These are phyloP conservation scores for Graphilbum sp. DNA, from an alignment of 2,329 filamentous ascomycete species.

Conservation along the genomic window DNA sequence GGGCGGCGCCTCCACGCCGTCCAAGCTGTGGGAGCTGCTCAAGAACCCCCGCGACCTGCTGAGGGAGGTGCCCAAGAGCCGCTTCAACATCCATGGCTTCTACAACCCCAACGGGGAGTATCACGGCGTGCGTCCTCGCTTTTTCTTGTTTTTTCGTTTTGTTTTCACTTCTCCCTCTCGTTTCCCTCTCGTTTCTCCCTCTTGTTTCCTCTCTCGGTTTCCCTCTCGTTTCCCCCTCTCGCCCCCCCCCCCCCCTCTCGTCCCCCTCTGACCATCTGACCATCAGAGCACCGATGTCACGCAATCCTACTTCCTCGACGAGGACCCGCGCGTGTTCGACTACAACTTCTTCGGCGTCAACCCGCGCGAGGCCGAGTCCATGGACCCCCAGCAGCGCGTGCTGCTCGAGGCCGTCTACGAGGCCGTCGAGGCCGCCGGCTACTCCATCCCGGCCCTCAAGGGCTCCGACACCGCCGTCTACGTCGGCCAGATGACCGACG, in stretches of 20 bases:
- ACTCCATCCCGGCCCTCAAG: conserved; percentile 7
- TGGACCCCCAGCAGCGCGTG: conserved; percentile 11
- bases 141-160: neutral
- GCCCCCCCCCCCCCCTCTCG: too few species aligned
- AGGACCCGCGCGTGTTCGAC: conserved; percentile 10
- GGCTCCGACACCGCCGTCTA: conserved; percentile 11
- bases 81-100: conserved; percentile 19
- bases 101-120: conserved; percentile 11
- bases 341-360: conserved; percentile 17
- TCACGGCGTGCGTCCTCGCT: conserved; percentile 9
- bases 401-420: conserved; percentile 13
- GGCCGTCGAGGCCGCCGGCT: conserved; percentile 13
- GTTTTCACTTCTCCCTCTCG: too few species aligned
- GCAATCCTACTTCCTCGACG: conserved; percentile 16
- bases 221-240: too few species aligned
- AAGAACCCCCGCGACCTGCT: conserved; percentile 6
- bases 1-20: conserved; percentile 15
- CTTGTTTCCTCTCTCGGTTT: too few species aligned
- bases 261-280: too few species aligned
- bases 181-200: too few species aligned
- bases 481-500: conserved; percentile 13
- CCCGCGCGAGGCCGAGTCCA: conserved; percentile 12
- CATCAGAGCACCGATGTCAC: conserved; percentile 14
- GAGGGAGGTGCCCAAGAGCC: conserved; percentile 12
- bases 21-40: conserved; percentile 17